Percentiles rank a stretch among this genome's conserved stretches.
Conservation (phyloP, 164 flowering plant genomes). For the Vitis amurensis region DNA sequence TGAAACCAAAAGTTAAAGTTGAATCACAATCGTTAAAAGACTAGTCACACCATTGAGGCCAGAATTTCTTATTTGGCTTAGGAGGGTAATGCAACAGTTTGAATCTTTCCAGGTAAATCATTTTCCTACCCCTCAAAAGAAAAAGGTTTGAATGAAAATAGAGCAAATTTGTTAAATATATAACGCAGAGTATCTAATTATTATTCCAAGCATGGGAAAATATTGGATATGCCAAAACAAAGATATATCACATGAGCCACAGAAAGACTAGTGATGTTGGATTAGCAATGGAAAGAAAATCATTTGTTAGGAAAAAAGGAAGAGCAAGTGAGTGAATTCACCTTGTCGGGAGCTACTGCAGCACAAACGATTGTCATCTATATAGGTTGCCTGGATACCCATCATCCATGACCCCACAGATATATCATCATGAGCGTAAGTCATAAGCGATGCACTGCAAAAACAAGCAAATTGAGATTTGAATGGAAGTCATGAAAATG, state of each 20-base stretch:
- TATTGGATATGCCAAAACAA: background rate
- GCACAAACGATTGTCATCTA: slow-evolving; percentile 85
- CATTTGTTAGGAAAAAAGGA: background rate
- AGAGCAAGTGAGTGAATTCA: slow-evolving; percentile 20
- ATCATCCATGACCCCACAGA: slow-evolving; percentile 99
- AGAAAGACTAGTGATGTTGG: too few species aligned
- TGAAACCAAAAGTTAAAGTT: slow-evolving; percentile 21
- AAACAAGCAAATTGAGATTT: background rate
- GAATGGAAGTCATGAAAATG: background rate
- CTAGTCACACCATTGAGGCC: background rate
- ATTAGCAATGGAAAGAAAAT: background rate
- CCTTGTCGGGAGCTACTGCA: slow-evolving; percentile 80
- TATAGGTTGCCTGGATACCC: slow-evolving; percentile 84
- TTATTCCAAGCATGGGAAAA: too few species aligned
- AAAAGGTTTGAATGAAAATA: too few species aligned
- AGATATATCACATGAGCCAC: background rate
- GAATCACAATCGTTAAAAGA: background rate
- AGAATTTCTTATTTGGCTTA: too few species aligned
- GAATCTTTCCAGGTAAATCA: too few species aligned
- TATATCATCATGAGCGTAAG: slow-evolving; percentile 86
- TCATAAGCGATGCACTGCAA: slow-evolving; percentile 85
- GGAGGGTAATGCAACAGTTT: too few species aligned
- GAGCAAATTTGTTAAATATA: too few species aligned
- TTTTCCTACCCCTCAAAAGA: too few species aligned
- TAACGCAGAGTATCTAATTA: too few species aligned